Conservation (phyloP, 2,329 filamentous ascomycete genomes). For the Botrytis elliptica region DNA sequence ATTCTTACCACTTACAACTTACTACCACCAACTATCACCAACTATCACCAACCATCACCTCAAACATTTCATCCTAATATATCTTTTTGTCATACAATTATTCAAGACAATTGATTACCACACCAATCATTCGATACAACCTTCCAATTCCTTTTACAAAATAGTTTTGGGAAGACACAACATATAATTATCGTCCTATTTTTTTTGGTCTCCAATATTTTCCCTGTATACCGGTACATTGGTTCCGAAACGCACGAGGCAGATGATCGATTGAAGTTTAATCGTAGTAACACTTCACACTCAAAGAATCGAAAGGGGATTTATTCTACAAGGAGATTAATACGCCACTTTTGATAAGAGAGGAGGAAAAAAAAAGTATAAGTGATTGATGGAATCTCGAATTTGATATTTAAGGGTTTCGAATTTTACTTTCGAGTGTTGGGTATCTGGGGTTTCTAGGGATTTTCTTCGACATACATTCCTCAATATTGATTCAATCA, state of each 20-base stretch:
- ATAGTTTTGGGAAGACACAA: neutral
- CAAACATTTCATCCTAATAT: neutral
- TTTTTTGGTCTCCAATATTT: neutral
- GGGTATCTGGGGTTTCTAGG: neutral
- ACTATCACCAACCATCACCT: neutral
- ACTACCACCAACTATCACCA: no score
- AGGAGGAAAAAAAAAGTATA: neutral
- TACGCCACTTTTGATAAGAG: slow-evolving; percentile 1
- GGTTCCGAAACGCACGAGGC: slow-evolving; percentile 22
- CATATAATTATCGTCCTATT: slow-evolving; percentile 11
- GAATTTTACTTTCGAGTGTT: neutral
- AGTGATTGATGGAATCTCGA: neutral
- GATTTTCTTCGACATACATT: neutral
- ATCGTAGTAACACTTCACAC: neutral
- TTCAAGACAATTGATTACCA: slow-evolving; percentile 15
- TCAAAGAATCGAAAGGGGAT: neutral
- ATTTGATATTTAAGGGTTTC: neutral
- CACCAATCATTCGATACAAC: neutral
- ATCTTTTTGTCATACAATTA: slow-evolving; percentile 11
- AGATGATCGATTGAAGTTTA: slow-evolving; percentile 20
- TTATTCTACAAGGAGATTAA: slow-evolving; percentile 16
- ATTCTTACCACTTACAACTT: neutral
- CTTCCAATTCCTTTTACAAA: neutral
- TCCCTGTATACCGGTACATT: slow-evolving; percentile 18
- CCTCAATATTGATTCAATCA: neutral